Evolutionary conservation across 2,329 filamentous ascomycete species (phyloP).

Genomic region (Ophiostoma fasciatum): DNA sequence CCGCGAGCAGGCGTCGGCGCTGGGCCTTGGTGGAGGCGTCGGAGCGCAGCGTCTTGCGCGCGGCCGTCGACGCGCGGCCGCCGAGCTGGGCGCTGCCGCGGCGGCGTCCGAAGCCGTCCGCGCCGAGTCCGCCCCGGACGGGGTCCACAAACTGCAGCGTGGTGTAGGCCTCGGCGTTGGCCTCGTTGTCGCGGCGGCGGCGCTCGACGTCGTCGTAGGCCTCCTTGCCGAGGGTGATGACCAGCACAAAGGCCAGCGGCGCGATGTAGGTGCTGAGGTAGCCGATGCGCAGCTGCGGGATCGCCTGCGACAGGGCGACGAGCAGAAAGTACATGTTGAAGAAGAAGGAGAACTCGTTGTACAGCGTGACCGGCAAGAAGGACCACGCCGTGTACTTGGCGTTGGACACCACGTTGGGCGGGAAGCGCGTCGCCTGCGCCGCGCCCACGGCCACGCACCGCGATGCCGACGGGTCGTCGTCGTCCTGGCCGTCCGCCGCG

Average conservation of each 20-base stretch:
- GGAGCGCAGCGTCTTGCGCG: conserved; percentile 33
- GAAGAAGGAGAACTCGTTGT: conserved; percentile 99
- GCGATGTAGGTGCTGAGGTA: conserved; percentile 92
- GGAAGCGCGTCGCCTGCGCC: conserved; percentile 59
- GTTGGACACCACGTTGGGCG: conserved; percentile 84
- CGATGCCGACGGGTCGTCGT: conserved; percentile 53
- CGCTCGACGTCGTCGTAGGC: conserved; percentile 85
- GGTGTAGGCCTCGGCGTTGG: conserved; percentile 80
- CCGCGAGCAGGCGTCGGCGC: conserved; percentile 18
- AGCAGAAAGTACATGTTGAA: conserved; percentile 99
- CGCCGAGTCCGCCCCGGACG: conserved; percentile 13
- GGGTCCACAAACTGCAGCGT: conserved; percentile 58
- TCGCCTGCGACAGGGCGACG: conserved; percentile 84
- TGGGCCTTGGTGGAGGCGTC: conserved; percentile 23
- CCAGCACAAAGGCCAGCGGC: conserved; percentile 78
- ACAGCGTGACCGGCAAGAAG: conserved; percentile 85
- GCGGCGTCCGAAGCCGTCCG: neutral
- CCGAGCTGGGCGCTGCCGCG: too few relatives aligned
- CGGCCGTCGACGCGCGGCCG: conserved; percentile 21
- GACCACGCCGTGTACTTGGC: conserved; percentile 94
- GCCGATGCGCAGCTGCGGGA: conserved; percentile 78
- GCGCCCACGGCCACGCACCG: conserved; percentile 65
- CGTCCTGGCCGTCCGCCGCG: conserved; percentile 25
- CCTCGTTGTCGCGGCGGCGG: conserved; percentile 76
- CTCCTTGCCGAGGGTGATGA: conserved; percentile 90